phyloP scores from a whole-genome alignment of 2,329 filamentous ascomycete species.

The Exophiala spinifera region DNA sequence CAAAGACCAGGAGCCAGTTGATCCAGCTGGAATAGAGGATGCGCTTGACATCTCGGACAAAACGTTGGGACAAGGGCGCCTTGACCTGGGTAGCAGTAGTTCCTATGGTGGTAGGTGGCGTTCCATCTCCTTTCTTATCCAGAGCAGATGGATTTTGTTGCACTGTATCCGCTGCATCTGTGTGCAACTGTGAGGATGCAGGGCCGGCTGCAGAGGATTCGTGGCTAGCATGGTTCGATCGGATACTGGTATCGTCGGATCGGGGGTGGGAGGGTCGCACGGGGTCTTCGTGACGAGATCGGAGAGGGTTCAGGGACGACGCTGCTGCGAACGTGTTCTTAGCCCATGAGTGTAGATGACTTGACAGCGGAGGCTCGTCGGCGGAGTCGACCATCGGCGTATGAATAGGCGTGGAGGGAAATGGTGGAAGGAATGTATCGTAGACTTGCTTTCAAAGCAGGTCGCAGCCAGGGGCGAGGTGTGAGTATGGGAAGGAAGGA shows the following conservation, averaged over 20 bases:
- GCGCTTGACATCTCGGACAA: constrained; percentile 53
- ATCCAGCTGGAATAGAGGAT: constrained; percentile 59
- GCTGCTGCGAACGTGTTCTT: constrained; percentile 42
- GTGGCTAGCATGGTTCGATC: constrained; percentile 30
- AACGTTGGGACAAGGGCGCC: constrained; percentile 48
- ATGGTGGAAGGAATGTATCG: constrained; percentile 16
- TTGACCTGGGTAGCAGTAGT: constrained; percentile 30
- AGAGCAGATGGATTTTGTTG: constrained; percentile 37
- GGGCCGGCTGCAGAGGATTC: constrained; percentile 22
- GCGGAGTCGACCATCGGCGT: constrained; percentile 54
- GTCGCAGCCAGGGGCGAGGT: constrained; percentile 9
- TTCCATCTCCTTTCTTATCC: constrained; percentile 50
- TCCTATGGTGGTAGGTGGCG: constrained; percentile 52
- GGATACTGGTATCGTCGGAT: constrained; percentile 26
- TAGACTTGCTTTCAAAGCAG: constrained; percentile 28
- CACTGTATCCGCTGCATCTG: constrained; percentile 22
- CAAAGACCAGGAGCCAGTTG: constrained; percentile 43
- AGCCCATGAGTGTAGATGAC: constrained; percentile 51
- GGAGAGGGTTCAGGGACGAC: constrained; percentile 19
- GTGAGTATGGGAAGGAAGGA: constrained; percentile 4
- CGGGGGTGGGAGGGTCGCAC: constrained; percentile 17
- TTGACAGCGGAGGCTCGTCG: constrained; percentile 50
- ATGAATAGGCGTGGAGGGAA: constrained; percentile 21
- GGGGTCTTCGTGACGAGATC: constrained; percentile 13
- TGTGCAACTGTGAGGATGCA: constrained; percentile 16